Percentiles rank a stretch among this genome's conserved stretches.
Evolutionary conservation across 768 basidiomycete species (phyloP).

Genomic region (Boletus patriciae): DNA sequence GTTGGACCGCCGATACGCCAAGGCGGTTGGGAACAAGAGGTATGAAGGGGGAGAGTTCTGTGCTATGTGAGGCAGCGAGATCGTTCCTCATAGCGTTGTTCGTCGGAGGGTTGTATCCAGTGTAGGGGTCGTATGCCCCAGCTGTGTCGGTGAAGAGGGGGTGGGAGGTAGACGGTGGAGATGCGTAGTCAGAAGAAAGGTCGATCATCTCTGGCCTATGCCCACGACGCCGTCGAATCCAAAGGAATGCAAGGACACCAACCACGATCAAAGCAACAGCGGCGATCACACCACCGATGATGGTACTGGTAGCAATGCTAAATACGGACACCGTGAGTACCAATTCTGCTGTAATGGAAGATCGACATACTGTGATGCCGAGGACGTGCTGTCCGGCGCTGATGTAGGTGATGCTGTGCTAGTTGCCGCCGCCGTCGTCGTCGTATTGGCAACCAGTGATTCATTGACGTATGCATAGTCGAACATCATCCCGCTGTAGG

Average conservation of each 20-base stretch:
- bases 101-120: neutral
- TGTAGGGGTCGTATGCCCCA: neutral
- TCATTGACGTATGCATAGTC: constrained; percentile 26
- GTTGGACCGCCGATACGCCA: neutral
- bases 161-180: neutral
- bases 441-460: constrained; percentile 9
- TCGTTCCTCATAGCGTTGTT: neutral
- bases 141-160: neutral
- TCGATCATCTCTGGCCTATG: constrained; percentile 5
- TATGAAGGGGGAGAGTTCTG: neutral
- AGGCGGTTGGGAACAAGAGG: constrained; percentile 16
- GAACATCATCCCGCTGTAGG: constrained; percentile 27
- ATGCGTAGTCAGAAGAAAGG: neutral
- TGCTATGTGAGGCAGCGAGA: neutral
- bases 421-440: neutral
- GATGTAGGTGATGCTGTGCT: neutral
- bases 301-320: constrained; percentile 7
- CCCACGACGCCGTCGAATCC: constrained; percentile 9
- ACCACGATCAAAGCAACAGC: constrained; percentile 5
- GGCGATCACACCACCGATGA: constrained; percentile 17
- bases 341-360: neutral
- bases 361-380: constrained; percentile 14
- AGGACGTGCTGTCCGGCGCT: neutral
- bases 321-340: neutral
- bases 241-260: constrained; percentile 8